A percentile compares a stretch with the other conserved stretches of the same genome.
Evolutionary conservation across 2,329 filamentous ascomycete genomes (phyloP).

Genomic region (Grosmannia huntii): DNA sequence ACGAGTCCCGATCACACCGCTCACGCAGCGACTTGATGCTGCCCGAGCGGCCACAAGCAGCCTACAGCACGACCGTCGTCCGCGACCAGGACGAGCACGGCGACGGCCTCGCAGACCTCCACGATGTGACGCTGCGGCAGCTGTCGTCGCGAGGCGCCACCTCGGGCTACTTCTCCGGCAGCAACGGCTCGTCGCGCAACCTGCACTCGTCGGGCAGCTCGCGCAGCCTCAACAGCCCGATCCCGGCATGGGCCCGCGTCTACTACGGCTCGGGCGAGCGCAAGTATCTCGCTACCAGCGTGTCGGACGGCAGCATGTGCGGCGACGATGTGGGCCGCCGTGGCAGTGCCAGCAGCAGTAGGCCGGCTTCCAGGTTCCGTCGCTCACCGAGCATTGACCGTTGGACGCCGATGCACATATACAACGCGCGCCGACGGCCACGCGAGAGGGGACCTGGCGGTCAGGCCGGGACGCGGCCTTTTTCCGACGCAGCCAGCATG

Average conservation of each 20-base stretch:
- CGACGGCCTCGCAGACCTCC: constrained; percentile 49
- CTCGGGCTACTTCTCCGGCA: constrained; percentile 35
- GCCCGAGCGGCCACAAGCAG: constrained; percentile 35
- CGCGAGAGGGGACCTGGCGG: constrained; percentile 14
- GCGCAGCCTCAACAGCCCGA: constrained; percentile 28
- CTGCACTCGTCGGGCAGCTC: constrained; percentile 35
- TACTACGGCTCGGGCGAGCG: constrained; percentile 60
- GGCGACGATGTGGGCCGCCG: constrained; percentile 23
- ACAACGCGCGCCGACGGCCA: constrained; percentile 31
- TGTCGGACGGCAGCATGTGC: constrained; percentile 18
- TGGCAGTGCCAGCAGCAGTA: constrained; percentile 18
- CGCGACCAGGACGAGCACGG: constrained; percentile 51
- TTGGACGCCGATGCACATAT: constrained; percentile 28
- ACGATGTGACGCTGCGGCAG: constrained; percentile 34
- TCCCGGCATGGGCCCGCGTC: constrained; percentile 47
- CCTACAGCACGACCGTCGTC: constrained; percentile 27
- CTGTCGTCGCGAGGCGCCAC: constrained; percentile 38
- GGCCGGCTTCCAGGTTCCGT: constrained; percentile 28
- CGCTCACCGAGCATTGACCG: constrained; percentile 40
- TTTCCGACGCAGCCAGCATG: constrained; percentile 26
- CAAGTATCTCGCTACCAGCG: constrained; percentile 36
- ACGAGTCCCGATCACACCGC: constrained; percentile 18
- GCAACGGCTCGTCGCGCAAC: constrained; percentile 30
- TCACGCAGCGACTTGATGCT: constrained; percentile 27
- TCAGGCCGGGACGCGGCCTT: constrained; percentile 8